Evolutionary conservation across 768 basidiomycete species (phyloP), one percentile per base, ranked within the genome.

Genomic region (Pulveroboletus sp.): DNA sequence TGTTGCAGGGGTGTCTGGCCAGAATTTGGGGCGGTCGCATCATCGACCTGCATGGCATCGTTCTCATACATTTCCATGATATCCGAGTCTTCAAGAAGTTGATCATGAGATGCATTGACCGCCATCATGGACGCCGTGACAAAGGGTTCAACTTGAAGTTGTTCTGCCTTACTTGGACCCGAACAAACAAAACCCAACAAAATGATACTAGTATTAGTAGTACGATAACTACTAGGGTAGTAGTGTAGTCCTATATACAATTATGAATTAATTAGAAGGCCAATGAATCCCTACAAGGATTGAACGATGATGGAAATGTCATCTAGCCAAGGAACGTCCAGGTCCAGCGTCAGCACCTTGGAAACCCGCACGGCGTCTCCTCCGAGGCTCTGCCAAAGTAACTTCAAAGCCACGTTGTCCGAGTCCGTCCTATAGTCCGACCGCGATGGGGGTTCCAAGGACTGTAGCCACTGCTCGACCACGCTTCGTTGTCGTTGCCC

Each of bases 301-400:
- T 82, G 81, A 47, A 85, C 83, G 47, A 85, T 72, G 49, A 86
- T 77, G 9, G 82, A 72, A 9, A 84, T 80, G 62, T 86, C 84
- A 52, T 86, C 84, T 51, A 86, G 72, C 83, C 84, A 86, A 16
- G 79, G 75, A 35, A 68, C 69, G 47, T 82, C 79, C 77, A 83
- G 75, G 57, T 86, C 80, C 59, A 85, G 64, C 29, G 81, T 84
- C 67, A 85, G 63, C 47, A 78, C 75, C 49, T 74, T 74, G 32
- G 82, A 84, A 35, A 84, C 79, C 32, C 70, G 66, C 50, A 67
- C 71, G 23, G 68, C 52, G 50, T 84, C 79, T 21, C 84, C 81
- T 43, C 82, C 82, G 10, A 86, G 69, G 1, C 75, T 77, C 5
- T 75, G 68, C 60, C 81, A 73, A 29, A 86, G 70, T 21, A 86